Evolutionary conservation across 2,329 filamentous ascomycete genomes (phyloP).

Genomic region (Claviceps fusiformis): DNA sequence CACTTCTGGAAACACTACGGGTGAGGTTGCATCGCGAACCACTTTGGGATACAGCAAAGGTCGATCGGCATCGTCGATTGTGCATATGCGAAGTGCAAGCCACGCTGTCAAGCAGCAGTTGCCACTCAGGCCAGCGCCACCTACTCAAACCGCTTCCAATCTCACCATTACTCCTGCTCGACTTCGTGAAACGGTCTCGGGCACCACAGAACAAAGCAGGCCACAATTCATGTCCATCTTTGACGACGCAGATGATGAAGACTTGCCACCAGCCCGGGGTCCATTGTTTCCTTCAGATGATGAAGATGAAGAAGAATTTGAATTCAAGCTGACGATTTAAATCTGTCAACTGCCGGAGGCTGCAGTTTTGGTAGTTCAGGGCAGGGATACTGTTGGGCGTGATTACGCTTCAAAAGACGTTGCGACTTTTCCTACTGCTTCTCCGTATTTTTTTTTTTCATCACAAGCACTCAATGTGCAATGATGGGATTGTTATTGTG

Average conservation of each 20-base stretch:
- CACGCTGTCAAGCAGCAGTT: constrained; percentile 8
- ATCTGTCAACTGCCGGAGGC: not conserved
- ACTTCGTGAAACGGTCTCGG: constrained; percentile 11
- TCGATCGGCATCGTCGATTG: constrained; percentile 37
- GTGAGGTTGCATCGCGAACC: constrained; percentile 57
- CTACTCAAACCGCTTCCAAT: constrained; percentile 10
- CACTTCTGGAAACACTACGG: constrained; percentile 44
- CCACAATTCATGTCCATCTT: constrained; percentile 47
- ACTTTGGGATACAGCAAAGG: constrained; percentile 81
- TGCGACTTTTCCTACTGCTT: not conserved
- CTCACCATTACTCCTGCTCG: constrained; percentile 35
- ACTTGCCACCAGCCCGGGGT: constrained; percentile 16
- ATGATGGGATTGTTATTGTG: not conserved
- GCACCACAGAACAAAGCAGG: constrained; percentile 17
- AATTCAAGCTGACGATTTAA: constrained; percentile 30
- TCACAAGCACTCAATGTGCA: not conserved
- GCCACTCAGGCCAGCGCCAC: constrained; percentile 7
- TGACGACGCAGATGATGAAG: constrained; percentile 32
- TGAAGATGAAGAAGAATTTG: constrained; percentile 39
- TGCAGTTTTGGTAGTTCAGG: constrained; percentile 1
- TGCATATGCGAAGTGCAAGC: constrained; percentile 18
- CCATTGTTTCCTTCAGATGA: constrained; percentile 22
- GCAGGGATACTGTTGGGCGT: not conserved
- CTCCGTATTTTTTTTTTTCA: not conserved
- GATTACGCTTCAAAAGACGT: not conserved